phyloP scores from a whole-genome alignment of 2,329 filamentous ascomycete genomes.

The Magnaporthiopsis rhizophila region DNA sequence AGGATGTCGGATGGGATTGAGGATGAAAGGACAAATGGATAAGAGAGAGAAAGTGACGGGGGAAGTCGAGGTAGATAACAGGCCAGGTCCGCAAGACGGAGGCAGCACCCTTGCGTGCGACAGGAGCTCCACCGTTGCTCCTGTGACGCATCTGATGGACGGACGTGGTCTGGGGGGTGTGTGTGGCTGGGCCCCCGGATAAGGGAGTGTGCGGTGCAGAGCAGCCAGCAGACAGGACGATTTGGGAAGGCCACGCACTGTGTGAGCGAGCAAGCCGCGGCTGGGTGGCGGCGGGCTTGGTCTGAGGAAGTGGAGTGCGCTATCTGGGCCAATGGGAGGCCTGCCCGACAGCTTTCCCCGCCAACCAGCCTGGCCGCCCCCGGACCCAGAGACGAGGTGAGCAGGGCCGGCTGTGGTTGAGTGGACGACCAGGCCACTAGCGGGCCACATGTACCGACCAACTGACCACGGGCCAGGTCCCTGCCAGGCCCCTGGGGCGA shows the following conservation, averaged over 20 bases:
- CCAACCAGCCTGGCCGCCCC: neutral
- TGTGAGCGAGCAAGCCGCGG: neutral
- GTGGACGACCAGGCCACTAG: neutral
- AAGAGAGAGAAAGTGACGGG: neutral
- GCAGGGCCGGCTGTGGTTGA: neutral
- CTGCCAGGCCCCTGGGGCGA: neutral
- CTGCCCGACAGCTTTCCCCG: neutral
- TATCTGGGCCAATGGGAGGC: neutral
- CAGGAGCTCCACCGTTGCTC: slow-evolving; percentile 7
- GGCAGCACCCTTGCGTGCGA: neutral
- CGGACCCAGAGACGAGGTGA: neutral
- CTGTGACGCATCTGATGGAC: slow-evolving; percentile 7
- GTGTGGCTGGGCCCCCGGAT: neutral
- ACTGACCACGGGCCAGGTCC: neutral
- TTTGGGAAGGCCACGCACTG: neutral
- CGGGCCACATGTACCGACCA: neutral
- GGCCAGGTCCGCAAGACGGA: slow-evolving; percentile 1
- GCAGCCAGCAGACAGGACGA: neutral
- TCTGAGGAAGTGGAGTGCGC: neutral
- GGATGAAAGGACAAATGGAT: slow-evolving; percentile 1
- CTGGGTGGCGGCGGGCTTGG: neutral
- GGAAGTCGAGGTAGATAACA: neutral
- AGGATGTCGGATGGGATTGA: neutral
- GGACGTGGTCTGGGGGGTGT: neutral
- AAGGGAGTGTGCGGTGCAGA: neutral